These are phyloP conservation scores for Solanum chacoense DNA, from an alignment of 305 asterid species.

Conservation along the genomic window DNA sequence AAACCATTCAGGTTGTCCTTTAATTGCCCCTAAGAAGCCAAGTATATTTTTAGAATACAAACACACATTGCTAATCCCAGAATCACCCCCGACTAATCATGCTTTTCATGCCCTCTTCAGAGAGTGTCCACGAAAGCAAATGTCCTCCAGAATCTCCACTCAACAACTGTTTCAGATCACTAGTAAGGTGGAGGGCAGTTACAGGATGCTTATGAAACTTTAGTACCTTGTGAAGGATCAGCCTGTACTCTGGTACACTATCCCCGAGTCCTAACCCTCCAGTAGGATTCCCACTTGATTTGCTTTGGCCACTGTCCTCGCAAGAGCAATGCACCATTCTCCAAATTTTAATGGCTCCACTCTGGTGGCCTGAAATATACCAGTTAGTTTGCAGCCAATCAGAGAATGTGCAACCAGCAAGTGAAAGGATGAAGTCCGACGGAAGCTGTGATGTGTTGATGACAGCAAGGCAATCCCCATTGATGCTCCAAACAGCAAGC, in stretches of 20 bases:
- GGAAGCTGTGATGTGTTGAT: constrained; percentile 97
- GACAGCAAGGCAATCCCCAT: constrained; percentile 92
- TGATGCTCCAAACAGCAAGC: constrained; percentile 95
- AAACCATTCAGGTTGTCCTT: background rate
- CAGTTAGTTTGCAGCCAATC: constrained; percentile 82
- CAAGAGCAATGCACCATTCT: constrained; percentile 80
- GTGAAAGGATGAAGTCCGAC: constrained; percentile 77
- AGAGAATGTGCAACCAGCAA: constrained; percentile 61
- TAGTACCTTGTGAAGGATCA: constrained; percentile 74
- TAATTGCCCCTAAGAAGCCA: constrained; percentile 4
- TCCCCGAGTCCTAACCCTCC: constrained; percentile 55
- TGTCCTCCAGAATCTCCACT: constrained; percentile 90
- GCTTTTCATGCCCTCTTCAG: constrained; percentile 70
- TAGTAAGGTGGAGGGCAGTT: constrained; percentile 75
- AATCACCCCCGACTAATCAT: constrained; percentile 56
- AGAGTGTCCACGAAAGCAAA: constrained; percentile 81
- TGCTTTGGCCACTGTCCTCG: constrained; percentile 39
- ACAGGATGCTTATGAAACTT: constrained; percentile 78
- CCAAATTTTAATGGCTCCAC: constrained; percentile 97
- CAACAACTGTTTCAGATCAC: constrained; percentile 74
- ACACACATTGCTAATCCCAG: constrained; percentile 1
- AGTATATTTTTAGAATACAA: background rate
- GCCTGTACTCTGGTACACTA: constrained; percentile 67
- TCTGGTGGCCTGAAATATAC: constrained; percentile 96
- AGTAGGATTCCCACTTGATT: constrained; percentile 38